Evolutionary conservation across 345 rosid species (phyloP), one percentile per base, ranked within the genome.

Genomic region (Eucalyptus tenuipes): DNA sequence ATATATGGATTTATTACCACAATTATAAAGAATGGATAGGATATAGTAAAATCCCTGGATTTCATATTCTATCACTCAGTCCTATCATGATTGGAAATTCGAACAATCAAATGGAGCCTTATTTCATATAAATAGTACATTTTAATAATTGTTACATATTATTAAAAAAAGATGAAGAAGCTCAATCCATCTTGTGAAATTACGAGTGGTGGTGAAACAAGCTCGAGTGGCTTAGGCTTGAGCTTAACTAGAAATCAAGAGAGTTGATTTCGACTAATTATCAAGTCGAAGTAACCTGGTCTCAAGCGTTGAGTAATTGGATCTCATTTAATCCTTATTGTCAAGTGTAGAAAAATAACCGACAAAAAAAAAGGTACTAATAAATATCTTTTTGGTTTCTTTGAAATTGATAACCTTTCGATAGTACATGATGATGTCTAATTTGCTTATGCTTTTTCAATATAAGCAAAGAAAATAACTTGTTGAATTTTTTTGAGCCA

Each of bases 21-120:
- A 52, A 52, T 52, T 0, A 52, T 0, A 52, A 52, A 52, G 0
- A 52, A 0, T 52, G 9, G 2, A 17, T 52, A 7, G 0, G 55
- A 52, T 52, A 17, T 0, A 0, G 2, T 52, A 17, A 52, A 52
- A 52, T 52, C 0, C 3, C 0, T 17, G 0, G 4, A 52, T 52
- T 52, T 52, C 0, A 52, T 52, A 50, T 16, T 0, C 0, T 16
- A 16, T 16, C 8, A 3, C 3, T 50, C 2, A 3, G 1, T 50
- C 8, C 1, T 50, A 50, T 50, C 53, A 0, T 1, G 8, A 50
- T 16, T 50, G 17, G 3, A 16, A 50, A 52, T 52, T 52, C 1
- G 22, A 52, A 17, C 4, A 2, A 17, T 52, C 49, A 12, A 48
- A 48, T 1, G 2, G 5, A 48, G 5, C 13, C 49, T 13, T 48